Evolutionary conservation across 345 rosid genomes (phyloP).

Genomic region (Alliaria petiolata): DNA sequence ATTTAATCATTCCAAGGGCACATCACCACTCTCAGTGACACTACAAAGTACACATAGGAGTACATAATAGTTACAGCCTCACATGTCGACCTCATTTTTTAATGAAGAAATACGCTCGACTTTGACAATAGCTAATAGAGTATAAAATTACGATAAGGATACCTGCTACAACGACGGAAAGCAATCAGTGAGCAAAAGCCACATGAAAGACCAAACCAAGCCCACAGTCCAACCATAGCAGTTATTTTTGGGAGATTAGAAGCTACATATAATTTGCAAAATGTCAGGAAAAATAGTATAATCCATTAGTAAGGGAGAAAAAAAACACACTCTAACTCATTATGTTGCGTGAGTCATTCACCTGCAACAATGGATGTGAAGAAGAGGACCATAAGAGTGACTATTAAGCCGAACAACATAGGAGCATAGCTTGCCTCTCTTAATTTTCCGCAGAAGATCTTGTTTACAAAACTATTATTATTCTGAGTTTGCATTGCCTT

Average conservation of each 20-base stretch:
- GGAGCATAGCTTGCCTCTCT: slow-evolving; percentile 72
- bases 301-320: slow-evolving; percentile 1
- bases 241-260: slow-evolving; percentile 77
- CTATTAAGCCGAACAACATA: slow-evolving; percentile 48
- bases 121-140: background rate
- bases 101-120: background rate
- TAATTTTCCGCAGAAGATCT: slow-evolving; percentile 48
- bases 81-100: slow-evolving; percentile 10
- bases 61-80: slow-evolving; percentile 3
- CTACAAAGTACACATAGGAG: background rate
- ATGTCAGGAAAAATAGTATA: slow-evolving; percentile 9
- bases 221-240: slow-evolving; percentile 85
- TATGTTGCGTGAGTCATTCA: slow-evolving; percentile 27
- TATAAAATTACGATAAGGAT: slow-evolving; percentile 25
- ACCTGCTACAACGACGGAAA: slow-evolving; percentile 81
- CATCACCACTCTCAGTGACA: background rate
- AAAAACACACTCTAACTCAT: background rate
- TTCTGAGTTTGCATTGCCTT: slow-evolving; percentile 47
- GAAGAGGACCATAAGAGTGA: slow-evolving; percentile 55
- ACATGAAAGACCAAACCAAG: slow-evolving; percentile 63
- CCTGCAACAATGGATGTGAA: slow-evolving; percentile 69
- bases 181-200: slow-evolving; percentile 55
- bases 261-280: slow-evolving; percentile 46
- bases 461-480: slow-evolving; percentile 40
- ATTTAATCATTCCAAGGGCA: background rate